A percentile compares a stretch with the other conserved stretches of the same genome.
Evolutionary conservation across 345 rosid genomes (phyloP).

Genomic region (Odontarrhena argentea): DNA sequence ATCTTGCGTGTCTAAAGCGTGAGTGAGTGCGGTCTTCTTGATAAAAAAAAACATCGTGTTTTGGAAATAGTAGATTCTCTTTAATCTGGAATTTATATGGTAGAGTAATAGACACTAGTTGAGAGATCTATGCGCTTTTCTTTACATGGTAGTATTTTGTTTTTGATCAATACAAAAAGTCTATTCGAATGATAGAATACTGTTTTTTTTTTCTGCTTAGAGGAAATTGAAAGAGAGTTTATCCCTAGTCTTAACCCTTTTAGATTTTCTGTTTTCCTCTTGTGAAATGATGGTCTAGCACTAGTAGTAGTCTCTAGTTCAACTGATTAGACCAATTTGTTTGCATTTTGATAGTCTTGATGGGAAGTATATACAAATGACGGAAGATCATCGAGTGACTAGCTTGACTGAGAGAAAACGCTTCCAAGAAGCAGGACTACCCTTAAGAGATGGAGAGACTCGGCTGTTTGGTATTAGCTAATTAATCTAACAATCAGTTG

Average conservation of each 20-base stretch:
- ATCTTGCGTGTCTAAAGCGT: conserved; percentile 37
- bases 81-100: conserved; percentile 3
- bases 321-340: conserved; percentile 17
- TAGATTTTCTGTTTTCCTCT: conserved; percentile 13
- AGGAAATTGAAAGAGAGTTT: conserved; percentile 13
- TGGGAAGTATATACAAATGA: conserved; percentile 76
- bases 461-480: conserved; percentile 67
- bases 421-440: conserved; percentile 61
- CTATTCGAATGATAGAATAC: background rate
- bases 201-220: background rate
- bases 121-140: conserved; percentile 22
- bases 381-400: conserved; percentile 83
- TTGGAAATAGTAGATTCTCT: conserved; percentile 28
- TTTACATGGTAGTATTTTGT: background rate
- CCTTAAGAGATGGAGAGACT: conserved; percentile 78
- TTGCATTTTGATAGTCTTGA: conserved; percentile 59
- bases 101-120: conserved; percentile 22
- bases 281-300: background rate
- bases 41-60: conserved; percentile 17
- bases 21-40: conserved; percentile 36
- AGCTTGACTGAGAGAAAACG: conserved; percentile 77
- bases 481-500: background rate
- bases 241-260: background rate
- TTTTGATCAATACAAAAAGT: conserved; percentile 7
- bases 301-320: background rate